Conservation (phyloP, 2,329 filamentous ascomycete genomes). For the Microcyclospora pomicola region DNA sequence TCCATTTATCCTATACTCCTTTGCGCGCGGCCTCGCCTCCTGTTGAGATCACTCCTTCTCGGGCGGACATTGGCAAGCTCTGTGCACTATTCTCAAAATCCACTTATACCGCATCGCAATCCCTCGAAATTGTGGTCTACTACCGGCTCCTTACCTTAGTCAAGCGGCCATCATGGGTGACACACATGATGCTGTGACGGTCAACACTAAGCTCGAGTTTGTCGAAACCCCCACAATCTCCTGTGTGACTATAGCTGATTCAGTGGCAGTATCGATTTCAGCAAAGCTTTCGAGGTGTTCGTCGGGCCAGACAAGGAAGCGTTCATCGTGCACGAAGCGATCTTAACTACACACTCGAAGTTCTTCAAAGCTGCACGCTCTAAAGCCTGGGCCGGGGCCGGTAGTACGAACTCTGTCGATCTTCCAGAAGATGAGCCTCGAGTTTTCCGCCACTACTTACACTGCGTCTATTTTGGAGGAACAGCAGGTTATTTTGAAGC, state of each 20-base stretch:
- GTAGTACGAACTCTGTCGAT: neutral
- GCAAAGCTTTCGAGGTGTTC: neutral
- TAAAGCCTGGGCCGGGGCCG: neutral
- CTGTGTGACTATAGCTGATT: neutral
- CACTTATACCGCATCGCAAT: too few relatives aligned
- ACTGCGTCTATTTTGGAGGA: slow-evolving; percentile 3
- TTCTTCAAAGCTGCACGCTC: slow-evolving; percentile 6
- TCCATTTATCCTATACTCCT: too few relatives aligned
- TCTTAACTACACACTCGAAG: slow-evolving; percentile 4
- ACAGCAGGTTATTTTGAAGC: too few relatives aligned
- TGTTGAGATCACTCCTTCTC: too few relatives aligned
- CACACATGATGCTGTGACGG: neutral
- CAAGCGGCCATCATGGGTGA: neutral
- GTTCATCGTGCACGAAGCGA: slow-evolving; percentile 4
- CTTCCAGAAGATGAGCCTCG: slow-evolving; percentile 5
- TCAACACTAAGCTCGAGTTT: neutral
- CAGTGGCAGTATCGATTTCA: slow-evolving; percentile 1
- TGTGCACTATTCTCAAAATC: neutral
- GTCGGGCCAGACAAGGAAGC: slow-evolving; percentile 1
- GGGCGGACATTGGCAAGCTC: slow-evolving; percentile 1
- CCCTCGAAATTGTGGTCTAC: too few relatives aligned
- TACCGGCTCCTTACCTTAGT: too few relatives aligned
- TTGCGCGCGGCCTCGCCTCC: too few relatives aligned
- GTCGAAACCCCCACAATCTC: neutral
- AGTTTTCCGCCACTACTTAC: slow-evolving; percentile 3